Conservation (phyloP, 805 yeast genomes). For the Starmerella roubikii region DNA sequence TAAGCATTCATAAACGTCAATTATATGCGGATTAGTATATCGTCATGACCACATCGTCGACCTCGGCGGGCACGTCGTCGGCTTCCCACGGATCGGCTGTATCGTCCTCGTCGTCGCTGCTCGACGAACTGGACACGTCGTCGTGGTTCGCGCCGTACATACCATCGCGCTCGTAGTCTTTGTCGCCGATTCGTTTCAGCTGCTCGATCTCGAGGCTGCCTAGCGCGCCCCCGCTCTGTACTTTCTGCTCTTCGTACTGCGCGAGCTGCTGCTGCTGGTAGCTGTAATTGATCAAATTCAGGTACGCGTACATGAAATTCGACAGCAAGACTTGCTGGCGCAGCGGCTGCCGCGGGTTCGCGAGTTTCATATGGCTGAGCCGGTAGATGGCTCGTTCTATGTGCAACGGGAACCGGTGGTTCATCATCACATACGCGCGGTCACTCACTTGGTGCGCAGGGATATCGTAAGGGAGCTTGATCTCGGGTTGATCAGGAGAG, state of each 20-base stretch:
- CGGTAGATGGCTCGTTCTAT: slow-evolving; percentile 93
- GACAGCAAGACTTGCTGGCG: slow-evolving; percentile 86
- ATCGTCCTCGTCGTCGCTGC: slow-evolving; percentile 10
- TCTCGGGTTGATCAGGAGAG: slow-evolving; percentile 4
- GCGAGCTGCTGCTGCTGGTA: slow-evolving; percentile 27
- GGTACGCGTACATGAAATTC: slow-evolving; percentile 94
- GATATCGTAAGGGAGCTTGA: slow-evolving; percentile 26
- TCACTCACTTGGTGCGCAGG: slow-evolving; percentile 28
- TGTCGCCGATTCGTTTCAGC: slow-evolving; percentile 12
- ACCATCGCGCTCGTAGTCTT: slow-evolving; percentile 9
- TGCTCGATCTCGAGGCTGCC: slow-evolving; percentile 13
- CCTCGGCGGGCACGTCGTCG: not conserved
- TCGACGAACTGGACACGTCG: slow-evolving; percentile 7
- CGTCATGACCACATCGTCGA: not conserved
- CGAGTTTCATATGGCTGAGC: slow-evolving; percentile 79
- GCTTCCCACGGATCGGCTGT: not conserved
- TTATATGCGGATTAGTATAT: not conserved
- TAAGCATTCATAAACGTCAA: too few species aligned
- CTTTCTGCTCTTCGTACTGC: slow-evolving; percentile 10
- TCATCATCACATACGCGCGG: slow-evolving; percentile 27
- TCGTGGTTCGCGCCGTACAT: slow-evolving; percentile 6
- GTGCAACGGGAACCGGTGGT: slow-evolving; percentile 71
- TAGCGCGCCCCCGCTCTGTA: not conserved
- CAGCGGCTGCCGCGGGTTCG: slow-evolving; percentile 83
- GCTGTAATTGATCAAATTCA: slow-evolving; percentile 84